Evolutionary conservation across 208 protist species (phyloP).

Genomic region (Dictyostelium gargantuum): DNA sequence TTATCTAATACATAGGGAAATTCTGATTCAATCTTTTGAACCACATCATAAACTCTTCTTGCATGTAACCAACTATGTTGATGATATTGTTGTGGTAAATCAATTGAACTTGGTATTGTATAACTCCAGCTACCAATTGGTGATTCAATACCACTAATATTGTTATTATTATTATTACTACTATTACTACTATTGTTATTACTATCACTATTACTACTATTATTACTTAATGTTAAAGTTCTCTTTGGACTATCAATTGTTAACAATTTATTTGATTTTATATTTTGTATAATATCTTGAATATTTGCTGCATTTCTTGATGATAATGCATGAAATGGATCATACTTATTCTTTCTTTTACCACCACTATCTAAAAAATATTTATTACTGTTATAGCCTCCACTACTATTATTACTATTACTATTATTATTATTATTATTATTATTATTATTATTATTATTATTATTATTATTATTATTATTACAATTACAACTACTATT

Average conservation of each 20-base stretch:
- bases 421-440: neutral
- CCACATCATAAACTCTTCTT: conserved; percentile 27
- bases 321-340: neutral
- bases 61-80: neutral
- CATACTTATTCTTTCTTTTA: neutral
- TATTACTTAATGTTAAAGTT: too few relatives aligned
- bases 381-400: neutral
- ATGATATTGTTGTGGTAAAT: neutral
- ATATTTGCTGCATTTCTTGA: neutral
- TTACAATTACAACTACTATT: neutral
- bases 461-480: neutral
- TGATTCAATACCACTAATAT: neutral
- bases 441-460: neutral
- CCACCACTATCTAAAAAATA: neutral
- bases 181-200: neutral
- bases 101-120: neutral
- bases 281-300: conserved; percentile 44
- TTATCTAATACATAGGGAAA: neutral
- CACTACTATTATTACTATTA: neutral
- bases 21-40: conserved; percentile 15
- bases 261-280: conserved; percentile 8
- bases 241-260: conserved; percentile 23
- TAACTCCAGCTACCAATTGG: neutral
- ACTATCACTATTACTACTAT: too few relatives aligned
- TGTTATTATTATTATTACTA: neutral